A percentile compares a stretch with the other conserved stretches of the same genome.
phyloP scores from a whole-genome alignment of 2,329 filamentous ascomycete species.

The Trichoderma hamatum region DNA sequence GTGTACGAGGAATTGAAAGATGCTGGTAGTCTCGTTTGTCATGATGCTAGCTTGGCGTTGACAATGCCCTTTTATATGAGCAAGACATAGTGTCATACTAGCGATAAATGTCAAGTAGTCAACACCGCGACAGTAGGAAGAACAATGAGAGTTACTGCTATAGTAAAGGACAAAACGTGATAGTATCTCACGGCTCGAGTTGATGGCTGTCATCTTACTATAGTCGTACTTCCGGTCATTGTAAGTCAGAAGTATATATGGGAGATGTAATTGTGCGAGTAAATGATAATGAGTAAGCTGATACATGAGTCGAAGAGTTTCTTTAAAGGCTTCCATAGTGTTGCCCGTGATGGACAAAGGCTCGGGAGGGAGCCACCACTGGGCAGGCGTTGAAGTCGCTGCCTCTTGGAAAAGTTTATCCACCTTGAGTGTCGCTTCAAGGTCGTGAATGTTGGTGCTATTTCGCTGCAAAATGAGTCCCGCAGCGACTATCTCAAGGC shows the following conservation, averaged over 20 bases:
- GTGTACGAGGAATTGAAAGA: background rate
- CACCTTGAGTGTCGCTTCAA: slow-evolving; percentile 37
- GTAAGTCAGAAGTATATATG: slow-evolving; percentile 40
- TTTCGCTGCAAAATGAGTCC: slow-evolving; percentile 45
- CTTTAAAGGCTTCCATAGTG: slow-evolving; percentile 33
- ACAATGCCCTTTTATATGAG: background rate
- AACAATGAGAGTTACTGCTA: slow-evolving; percentile 35
- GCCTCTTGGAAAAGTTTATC: slow-evolving; percentile 40
- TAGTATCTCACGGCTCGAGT: slow-evolving; percentile 45
- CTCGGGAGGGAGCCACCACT: slow-evolving; percentile 42
- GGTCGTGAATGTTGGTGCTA: slow-evolving; percentile 32
- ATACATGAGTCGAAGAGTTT: slow-evolving; percentile 38
- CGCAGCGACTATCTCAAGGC: slow-evolving; percentile 38
- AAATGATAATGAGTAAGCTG: slow-evolving; percentile 45
- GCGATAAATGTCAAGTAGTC: slow-evolving; percentile 39
- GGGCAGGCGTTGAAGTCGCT: slow-evolving; percentile 37
- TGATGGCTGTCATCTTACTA: slow-evolving; percentile 43
- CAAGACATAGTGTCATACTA: background rate
- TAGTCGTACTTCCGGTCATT: slow-evolving; percentile 36
- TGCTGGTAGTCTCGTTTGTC: background rate
- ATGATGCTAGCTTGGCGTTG: background rate
- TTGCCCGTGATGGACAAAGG: slow-evolving; percentile 32
- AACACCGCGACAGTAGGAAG: slow-evolving; percentile 39
- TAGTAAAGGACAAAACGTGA: slow-evolving; percentile 40
- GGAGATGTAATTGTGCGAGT: slow-evolving; percentile 45